Conservation (phyloP, 495 filamentous ascomycete species). For the Evansstolkia leycettana region DNA sequence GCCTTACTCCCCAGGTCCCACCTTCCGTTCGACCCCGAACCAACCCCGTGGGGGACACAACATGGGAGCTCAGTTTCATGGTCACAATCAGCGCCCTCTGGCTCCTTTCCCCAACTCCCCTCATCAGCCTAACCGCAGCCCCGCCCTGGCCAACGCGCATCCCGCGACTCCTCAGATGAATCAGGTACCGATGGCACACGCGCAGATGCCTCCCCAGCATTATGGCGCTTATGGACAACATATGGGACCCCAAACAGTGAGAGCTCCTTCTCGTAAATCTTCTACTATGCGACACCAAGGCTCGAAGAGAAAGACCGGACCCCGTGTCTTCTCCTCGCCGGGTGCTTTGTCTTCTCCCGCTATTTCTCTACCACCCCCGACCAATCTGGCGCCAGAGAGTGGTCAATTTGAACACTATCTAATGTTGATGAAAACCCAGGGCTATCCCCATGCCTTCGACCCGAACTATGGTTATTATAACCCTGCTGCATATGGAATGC, state of each 20-base stretch:
- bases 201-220: constrained; percentile 40
- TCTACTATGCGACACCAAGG: constrained; percentile 15
- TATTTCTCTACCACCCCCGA: constrained; percentile 23
- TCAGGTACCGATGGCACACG: constrained; percentile 42
- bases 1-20: constrained; percentile 52
- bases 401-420: constrained; percentile 66
- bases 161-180: constrained; percentile 60
- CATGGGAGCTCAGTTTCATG: constrained; percentile 55
- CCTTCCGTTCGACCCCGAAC: constrained; percentile 45
- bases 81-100: constrained; percentile 40
- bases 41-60: constrained; percentile 49
- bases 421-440: constrained; percentile 48
- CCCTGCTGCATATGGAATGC: constrained; percentile 31
- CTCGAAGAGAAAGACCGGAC: constrained; percentile 6
- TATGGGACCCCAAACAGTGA: constrained; percentile 57
- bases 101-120: constrained; percentile 53
- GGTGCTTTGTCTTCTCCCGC: constrained; percentile 5
- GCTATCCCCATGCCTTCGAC: constrained; percentile 31
- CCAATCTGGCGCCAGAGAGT: constrained; percentile 55
- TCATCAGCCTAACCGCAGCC: constrained; percentile 56
- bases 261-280: constrained; percentile 22
- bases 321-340: constrained; percentile 8
- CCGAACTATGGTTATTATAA: constrained; percentile 37
- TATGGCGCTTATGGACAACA: constrained; percentile 47
- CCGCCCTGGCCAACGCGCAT: constrained; percentile 53